phyloP scores from a whole-genome alignment of 257 asterid species.

The Henckelia pumila region DNA sequence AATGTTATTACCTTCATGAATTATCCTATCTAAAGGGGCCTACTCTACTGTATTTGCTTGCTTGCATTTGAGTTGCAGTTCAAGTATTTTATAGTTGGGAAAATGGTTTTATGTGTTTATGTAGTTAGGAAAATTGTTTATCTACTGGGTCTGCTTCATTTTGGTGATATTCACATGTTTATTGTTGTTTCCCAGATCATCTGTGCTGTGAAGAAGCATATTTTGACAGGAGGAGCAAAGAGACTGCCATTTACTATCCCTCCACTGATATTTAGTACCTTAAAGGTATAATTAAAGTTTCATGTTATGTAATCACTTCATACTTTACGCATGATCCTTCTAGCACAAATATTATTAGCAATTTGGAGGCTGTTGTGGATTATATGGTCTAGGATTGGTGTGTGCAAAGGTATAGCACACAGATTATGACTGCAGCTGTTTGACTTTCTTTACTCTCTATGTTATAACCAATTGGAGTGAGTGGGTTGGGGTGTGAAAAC shows the following conservation, averaged over 20 bases:
- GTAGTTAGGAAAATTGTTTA: slow-evolving; percentile 1
- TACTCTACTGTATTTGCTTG: slow-evolving; percentile 9
- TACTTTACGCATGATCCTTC: slow-evolving; percentile 23
- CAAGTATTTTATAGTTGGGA: not conserved
- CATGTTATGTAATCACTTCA: slow-evolving; percentile 21
- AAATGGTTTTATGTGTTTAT: no score
- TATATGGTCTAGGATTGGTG: slow-evolving; percentile 15
- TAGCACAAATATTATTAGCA: slow-evolving; percentile 11
- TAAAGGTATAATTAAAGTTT: slow-evolving; percentile 57
- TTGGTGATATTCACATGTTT: slow-evolving; percentile 19
- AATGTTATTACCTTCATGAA: not conserved
- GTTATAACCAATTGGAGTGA: not conserved
- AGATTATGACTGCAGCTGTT: slow-evolving; percentile 18
- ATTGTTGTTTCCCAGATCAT: slow-evolving; percentile 60
- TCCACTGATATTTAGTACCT: slow-evolving; percentile 78
- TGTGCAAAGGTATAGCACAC: not conserved
- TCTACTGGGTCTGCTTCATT: slow-evolving; percentile 5
- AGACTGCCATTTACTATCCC: slow-evolving; percentile 91
- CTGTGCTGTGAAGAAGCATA: slow-evolving; percentile 77
- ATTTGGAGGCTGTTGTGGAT: slow-evolving; percentile 21
- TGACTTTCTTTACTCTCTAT: not conserved
- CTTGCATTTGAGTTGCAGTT: slow-evolving; percentile 14
- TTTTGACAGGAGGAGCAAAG: slow-evolving; percentile 81
- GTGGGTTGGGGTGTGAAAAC: slow-evolving; percentile 2
- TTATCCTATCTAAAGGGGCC: slow-evolving; percentile 12